phyloP scores from a whole-genome alignment of 176 grass and related monocot species.

The Avena insularis region DNA sequence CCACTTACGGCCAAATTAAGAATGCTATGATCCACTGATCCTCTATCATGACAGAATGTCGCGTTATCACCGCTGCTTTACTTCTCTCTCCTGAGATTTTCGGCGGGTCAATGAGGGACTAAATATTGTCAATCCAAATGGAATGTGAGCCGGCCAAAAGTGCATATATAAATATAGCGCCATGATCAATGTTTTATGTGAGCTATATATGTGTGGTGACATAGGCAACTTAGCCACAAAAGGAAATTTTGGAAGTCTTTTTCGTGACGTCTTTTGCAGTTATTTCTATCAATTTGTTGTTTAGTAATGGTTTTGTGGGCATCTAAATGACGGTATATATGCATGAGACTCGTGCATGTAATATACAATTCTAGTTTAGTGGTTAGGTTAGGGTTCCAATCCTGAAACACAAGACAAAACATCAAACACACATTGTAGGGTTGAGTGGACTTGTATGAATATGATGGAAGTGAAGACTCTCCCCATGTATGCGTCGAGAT shows the following conservation, averaged over 20 bases:
- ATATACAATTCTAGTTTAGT: neutral
- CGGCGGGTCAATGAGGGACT: constrained; percentile 19
- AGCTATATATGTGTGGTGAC: neutral
- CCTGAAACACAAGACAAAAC: neutral
- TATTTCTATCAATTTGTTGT: neutral
- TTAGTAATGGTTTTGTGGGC: neutral
- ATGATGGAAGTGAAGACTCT: too few species aligned
- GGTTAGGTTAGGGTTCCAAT: neutral
- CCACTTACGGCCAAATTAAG: too few species aligned
- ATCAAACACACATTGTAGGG: neutral
- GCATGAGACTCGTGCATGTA: neutral
- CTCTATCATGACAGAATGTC: constrained; percentile 33
- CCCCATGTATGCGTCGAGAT: too few species aligned
- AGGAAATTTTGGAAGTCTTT: too few species aligned
- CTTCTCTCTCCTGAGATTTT: constrained; percentile 4
- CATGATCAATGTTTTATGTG: neutral
- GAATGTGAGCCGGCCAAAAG: constrained; percentile 8
- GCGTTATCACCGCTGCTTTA: constrained; percentile 42
- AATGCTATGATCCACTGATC: constrained; percentile 19
- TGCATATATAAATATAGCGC: neutral
- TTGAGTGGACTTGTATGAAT: neutral
- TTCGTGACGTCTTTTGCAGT: too few species aligned
- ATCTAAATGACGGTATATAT: neutral
- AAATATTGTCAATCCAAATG: neutral
- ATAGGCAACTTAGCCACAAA: neutral